Evolutionary conservation across 441 rosid species (phyloP).

Genomic region (Flueggea neowawraea): DNA sequence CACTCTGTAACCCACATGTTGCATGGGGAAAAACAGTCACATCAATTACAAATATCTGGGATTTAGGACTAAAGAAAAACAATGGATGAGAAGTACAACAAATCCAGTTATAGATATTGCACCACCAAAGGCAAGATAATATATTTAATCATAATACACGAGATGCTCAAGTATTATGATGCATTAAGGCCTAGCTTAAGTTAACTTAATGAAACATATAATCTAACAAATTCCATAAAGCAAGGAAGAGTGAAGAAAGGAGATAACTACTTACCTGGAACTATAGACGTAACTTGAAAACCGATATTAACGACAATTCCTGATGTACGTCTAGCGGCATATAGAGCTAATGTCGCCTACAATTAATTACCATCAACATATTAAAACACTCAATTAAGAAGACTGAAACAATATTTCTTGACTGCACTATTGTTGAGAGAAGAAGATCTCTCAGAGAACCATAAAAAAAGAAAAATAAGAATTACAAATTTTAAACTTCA

Average conservation of each 20-base stretch:
- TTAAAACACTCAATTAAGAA: not conserved
- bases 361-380: slow-evolving; percentile 11
- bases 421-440: not conserved
- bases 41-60: too few species aligned
- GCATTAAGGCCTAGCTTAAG: not conserved
- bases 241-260: slow-evolving; percentile 2
- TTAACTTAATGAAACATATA: slow-evolving; percentile 4
- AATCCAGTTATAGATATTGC: too few species aligned
- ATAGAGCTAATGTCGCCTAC: slow-evolving; percentile 86
- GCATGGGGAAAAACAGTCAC: too few species aligned
- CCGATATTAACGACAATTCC: slow-evolving; percentile 93
- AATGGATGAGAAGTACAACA: too few species aligned
- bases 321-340: slow-evolving; percentile 66
- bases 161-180: not conserved
- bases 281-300: slow-evolving; percentile 81
- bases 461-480: not conserved
- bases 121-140: too few species aligned
- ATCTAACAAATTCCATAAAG: not conserved
- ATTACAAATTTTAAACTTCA: too few species aligned
- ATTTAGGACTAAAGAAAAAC: too few species aligned
- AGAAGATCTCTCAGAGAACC: slow-evolving; percentile 3
- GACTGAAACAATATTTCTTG: not conserved
- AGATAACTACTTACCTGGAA: slow-evolving; percentile 60
- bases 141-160: slow-evolving; percentile 7
- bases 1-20: too few species aligned